Base-by-base conservation (phyloP, 257 asterid species). In the Mitragyna speciosa region DNA sequence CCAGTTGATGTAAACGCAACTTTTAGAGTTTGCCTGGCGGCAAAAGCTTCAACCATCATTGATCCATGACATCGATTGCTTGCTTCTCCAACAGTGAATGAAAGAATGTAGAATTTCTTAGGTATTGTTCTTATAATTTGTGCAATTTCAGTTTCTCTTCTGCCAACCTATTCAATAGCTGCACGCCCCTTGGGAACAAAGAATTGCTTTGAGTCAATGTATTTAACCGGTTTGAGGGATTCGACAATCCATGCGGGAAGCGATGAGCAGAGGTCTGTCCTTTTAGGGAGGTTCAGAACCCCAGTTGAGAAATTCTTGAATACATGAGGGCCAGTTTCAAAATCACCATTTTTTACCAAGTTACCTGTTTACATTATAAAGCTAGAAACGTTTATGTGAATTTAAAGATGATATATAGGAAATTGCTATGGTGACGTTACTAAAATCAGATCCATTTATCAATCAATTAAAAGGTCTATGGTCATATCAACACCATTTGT, bases 231-330 rank as follows among this genome's bases (percentile, higher is more conserved):
- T 66, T 86, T 93, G 31, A 81, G 64, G 36, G 88, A 86, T 82
- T 93, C 92, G 14, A 93, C 88, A 1, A 92, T 89, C 98, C 98
- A 93, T 65, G 92, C 96, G 0, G 96, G 97, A 76, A 93, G 81
- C 0, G 97, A 90, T 7, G 98, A 88, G 88, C 82, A 86, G 67
- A 67, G 8, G 86, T 92, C 98, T 41, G 85, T 83, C 31, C 77
- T 51, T 45, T 84, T 83, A 66, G 97, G 98, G 31, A 90, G 93
- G 73, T 92, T 63, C 7, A 93, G 91, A 75, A 93, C 84, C 7
- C 97, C 97, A 2, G 93, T 92, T 12, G 98, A 93, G 88, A 83
- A 92, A 84, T 93, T 92, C 84, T 87, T 93, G 96, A 93, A 92
- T 63, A 87, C 59, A 73, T 90, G 93, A 0, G 98, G 98, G 24